Conservation (phyloP, 768 basidiomycete species). For the Neoboletus magnificus region DNA sequence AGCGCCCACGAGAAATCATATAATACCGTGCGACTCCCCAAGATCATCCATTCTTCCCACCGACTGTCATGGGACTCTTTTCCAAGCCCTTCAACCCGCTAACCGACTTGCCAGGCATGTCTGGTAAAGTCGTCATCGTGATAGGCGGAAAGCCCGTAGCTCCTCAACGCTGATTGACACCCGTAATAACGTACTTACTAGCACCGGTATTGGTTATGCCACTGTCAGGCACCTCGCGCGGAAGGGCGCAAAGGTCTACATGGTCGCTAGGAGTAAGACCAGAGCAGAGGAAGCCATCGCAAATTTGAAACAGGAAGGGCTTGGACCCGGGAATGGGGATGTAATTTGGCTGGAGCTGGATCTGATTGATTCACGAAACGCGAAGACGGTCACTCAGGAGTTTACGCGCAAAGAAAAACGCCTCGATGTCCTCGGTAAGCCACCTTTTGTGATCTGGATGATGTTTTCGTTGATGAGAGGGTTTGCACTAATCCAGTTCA, state of each 20-base stretch:
- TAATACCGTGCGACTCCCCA: too few relatives aligned
- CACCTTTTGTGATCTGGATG: neutral
- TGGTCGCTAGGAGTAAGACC: conserved; percentile 49
- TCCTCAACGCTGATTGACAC: too few relatives aligned
- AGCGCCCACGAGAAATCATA: too few relatives aligned
- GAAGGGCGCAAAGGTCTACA: conserved; percentile 57
- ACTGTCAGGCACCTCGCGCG: conserved; percentile 51
- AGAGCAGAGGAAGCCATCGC: conserved; percentile 48
- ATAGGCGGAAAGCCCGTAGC: conserved; percentile 52
- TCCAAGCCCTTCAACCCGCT: conserved; percentile 23
- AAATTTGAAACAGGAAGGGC: conserved; percentile 41
- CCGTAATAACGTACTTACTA: conserved; percentile 8
- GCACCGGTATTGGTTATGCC: conserved; percentile 29
- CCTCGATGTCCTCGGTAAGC: conserved; percentile 51
- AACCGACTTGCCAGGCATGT: conserved; percentile 35
- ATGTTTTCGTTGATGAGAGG: neutral
- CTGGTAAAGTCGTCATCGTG: conserved; percentile 45
- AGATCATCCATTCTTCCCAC: too few relatives aligned
- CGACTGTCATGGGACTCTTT: too few relatives aligned
- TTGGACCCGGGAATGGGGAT: conserved; percentile 38
- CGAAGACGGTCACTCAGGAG: conserved; percentile 44
- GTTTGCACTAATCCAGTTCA: conserved; percentile 39
- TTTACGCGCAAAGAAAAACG: conserved; percentile 49
- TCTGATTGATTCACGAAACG: conserved; percentile 44
- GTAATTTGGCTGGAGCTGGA: conserved; percentile 52